Percentiles rank a stretch among this genome's conserved stretches.
Evolutionary conservation across 805 yeast species (phyloP).

Genomic region (Hanseniaspora clermontiae): DNA sequence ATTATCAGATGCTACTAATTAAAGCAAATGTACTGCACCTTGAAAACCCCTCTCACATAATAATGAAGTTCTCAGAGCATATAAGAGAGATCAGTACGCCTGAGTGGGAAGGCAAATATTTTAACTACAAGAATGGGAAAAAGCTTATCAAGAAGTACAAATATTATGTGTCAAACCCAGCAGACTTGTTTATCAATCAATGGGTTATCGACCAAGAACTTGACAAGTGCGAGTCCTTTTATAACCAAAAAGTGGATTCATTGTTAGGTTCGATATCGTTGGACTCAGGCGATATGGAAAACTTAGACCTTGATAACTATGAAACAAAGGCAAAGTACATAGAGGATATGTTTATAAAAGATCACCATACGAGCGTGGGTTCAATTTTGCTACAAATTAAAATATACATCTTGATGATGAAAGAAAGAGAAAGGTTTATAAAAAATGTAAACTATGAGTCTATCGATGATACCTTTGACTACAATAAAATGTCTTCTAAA

Average conservation of each 20-base stretch:
- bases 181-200: slow-evolving; percentile 24
- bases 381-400: slow-evolving; percentile 10
- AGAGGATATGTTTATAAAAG: slow-evolving; percentile 9
- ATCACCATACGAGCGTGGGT: slow-evolving; percentile 1
- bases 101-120: slow-evolving; percentile 75
- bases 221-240: slow-evolving; percentile 26
- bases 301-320: neutral
- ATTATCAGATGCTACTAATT: no score
- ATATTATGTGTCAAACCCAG: slow-evolving; percentile 11
- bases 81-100: slow-evolving; percentile 58
- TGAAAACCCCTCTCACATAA: neutral
- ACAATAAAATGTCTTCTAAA: neutral
- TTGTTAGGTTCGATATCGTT: neutral
- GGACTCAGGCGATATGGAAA: neutral
- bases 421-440: slow-evolving; percentile 7
- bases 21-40: neutral
- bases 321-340: neutral
- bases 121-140: slow-evolving; percentile 49
- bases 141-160: slow-evolving; percentile 27
- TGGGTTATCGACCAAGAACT: slow-evolving; percentile 26
- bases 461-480: neutral
- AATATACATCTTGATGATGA: slow-evolving; percentile 9
- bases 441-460: neutral
- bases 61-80: slow-evolving; percentile 57
- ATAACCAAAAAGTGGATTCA: slow-evolving; percentile 19